Base-by-base conservation (phyloP, 352 stramenopile genomes). In the Phytophthora sansomeana region DNA sequence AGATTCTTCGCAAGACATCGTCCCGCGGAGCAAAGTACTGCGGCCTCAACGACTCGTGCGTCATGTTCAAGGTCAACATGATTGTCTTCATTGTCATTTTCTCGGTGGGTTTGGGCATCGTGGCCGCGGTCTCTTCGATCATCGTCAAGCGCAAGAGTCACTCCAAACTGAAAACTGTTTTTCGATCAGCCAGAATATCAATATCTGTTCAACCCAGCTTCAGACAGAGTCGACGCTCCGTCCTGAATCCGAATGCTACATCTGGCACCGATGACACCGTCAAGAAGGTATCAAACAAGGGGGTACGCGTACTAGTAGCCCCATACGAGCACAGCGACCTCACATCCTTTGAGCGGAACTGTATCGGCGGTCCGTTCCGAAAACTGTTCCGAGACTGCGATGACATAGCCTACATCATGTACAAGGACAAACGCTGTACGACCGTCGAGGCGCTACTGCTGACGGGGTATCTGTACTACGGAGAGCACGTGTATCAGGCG, bases 51-150 rank as follows among this genome's bases (percentile, higher is more conserved):
- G 67, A 75, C 63, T 75, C 67, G 30, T 75, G 67, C 36, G 48
- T 75, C 36, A 62, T 75, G 14, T 75, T 61, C 56, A 69, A 69
- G 13, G 57, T 51, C 55, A 75, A 75, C 47, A 42, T 75, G 30
- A 66, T 60, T 1, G 43, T 72, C 7, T 66, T 65, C 36, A 53
- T 72, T 4, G 16, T 38, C 0, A 30, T 77, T 5, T 63, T 67
- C 33, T 71, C 68, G 1, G n/a, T 72, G 1, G 56, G 28, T 13
- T 36, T 76, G 28, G 63, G 57, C 4, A 28, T 69, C 19, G 4
- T 70, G 1, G 63, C 68, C 0, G 60, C 62, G 3, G 6, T 57
- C 0, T 63, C 62, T 38, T 69, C 57, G 2, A 14, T 61, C 17
- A 48, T 71, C 28, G 56, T 71, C 30, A 71, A 71, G 28, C 47